A percentile compares a stretch with the other conserved stretches of the same genome.
Evolutionary conservation across 2,329 filamentous ascomycete genomes (phyloP).

Genomic region (Fusarium globosum): DNA sequence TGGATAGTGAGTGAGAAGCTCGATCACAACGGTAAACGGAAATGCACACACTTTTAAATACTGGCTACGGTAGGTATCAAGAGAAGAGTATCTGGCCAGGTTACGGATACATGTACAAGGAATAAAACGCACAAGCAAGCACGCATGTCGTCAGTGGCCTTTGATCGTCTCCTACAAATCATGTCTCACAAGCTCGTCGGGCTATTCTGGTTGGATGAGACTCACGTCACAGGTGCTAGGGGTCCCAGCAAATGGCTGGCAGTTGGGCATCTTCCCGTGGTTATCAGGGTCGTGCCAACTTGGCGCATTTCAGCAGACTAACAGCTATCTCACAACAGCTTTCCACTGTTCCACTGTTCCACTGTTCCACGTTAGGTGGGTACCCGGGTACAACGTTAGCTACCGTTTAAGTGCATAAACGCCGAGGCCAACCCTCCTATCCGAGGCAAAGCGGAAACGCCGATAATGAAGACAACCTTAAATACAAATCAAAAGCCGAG

Average conservation of each 20-base stretch:
- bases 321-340: neutral
- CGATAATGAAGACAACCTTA: constrained; percentile 25
- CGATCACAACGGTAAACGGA: neutral
- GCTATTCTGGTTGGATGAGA: constrained; percentile 32
- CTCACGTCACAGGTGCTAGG: constrained; percentile 33
- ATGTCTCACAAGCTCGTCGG: constrained; percentile 24
- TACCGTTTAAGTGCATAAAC: constrained; percentile 35
- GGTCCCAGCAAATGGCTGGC: constrained; percentile 13
- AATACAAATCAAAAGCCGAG: constrained; percentile 30
- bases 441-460: constrained; percentile 40
- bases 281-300: constrained; percentile 1
- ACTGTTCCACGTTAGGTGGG: neutral
- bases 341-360: neutral
- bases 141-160: constrained; percentile 38
- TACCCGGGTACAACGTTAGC: neutral
- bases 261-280: neutral
- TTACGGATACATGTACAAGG: constrained; percentile 4
- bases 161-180: constrained; percentile 30
- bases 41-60: constrained; percentile 20
- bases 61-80: neutral
- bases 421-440: constrained; percentile 32
- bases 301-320: neutral
- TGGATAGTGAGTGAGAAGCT: neutral
- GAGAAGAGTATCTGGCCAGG: neutral
- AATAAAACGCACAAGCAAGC: constrained; percentile 14